These are phyloP conservation scores for Torulaspora indica DNA, from an alignment of 805 yeast species.

Conservation along the genomic window DNA sequence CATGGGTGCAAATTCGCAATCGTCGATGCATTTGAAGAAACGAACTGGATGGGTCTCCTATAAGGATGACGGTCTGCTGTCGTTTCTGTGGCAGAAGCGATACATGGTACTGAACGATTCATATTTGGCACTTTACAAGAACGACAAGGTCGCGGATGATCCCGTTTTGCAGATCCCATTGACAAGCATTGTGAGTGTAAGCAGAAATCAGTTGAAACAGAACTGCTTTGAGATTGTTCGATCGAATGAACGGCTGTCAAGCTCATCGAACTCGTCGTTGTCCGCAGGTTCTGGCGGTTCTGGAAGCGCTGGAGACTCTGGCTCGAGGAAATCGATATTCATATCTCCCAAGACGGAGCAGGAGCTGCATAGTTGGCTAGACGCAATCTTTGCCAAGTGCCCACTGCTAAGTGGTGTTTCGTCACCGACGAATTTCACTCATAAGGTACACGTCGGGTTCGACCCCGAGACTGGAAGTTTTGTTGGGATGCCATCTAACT, in stretches of 20 bases:
- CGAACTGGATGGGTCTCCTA: constrained; percentile 78
- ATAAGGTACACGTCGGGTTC: constrained; percentile 83
- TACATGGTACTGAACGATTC: constrained; percentile 74
- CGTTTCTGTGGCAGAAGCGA: constrained; percentile 90
- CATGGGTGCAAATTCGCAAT: constrained; percentile 12
- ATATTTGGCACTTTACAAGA: constrained; percentile 67
- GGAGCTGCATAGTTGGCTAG: constrained; percentile 87
- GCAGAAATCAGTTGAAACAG: constrained; percentile 66
- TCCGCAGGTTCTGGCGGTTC: constrained; percentile 14
- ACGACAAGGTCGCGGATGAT: constrained; percentile 47
- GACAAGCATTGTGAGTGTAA: constrained; percentile 56
- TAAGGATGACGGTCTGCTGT: constrained; percentile 85
- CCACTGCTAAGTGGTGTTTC: constrained; percentile 67
- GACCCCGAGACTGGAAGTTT: constrained; percentile 82
- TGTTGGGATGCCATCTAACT: constrained; percentile 89
- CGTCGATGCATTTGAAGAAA: constrained; percentile 20
- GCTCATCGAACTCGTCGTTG: constrained; percentile 18
- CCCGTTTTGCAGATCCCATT: constrained; percentile 50
- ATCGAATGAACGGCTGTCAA: constrained; percentile 35
- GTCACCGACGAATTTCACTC: constrained; percentile 90
- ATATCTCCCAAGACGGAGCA: constrained; percentile 72
- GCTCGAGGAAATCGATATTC: constrained; percentile 54
- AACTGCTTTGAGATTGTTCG: constrained; percentile 77
- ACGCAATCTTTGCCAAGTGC: constrained; percentile 73
- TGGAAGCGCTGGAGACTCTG: constrained; percentile 21